Evolutionary conservation across 345 rosid species (phyloP).

Genomic region (Acer yangbiense): DNA sequence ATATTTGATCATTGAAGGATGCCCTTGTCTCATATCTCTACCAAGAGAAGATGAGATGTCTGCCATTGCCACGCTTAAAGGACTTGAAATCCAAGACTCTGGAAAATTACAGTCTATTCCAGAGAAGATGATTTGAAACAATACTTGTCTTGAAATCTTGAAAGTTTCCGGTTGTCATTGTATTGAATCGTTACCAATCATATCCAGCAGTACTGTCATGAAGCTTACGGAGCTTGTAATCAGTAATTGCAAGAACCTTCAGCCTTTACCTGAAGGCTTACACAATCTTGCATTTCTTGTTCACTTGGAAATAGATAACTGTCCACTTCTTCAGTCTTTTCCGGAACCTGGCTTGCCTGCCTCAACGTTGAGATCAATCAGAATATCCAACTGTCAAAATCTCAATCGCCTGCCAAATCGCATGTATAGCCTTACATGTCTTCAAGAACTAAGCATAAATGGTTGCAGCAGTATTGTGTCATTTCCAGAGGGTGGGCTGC

Average conservation of each 20-base stretch:
- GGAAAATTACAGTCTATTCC: slow-evolving; percentile 24
- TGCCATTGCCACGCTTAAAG: slow-evolving; percentile 10
- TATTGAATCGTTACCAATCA: slow-evolving; percentile 7
- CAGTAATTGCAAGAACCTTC: slow-evolving; percentile 15
- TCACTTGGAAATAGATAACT: slow-evolving; percentile 16
- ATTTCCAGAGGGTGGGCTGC: slow-evolving; percentile 35
- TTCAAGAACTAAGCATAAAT: slow-evolving; percentile 24
- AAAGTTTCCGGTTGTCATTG: slow-evolving; percentile 12
- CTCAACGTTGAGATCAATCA: slow-evolving; percentile 3
- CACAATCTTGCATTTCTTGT: slow-evolving; percentile 27
- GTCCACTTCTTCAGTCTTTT: slow-evolving; percentile 26
- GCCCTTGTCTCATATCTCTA: slow-evolving; percentile 28
- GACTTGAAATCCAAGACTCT: slow-evolving; percentile 18
- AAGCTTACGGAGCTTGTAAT: slow-evolving; percentile 13
- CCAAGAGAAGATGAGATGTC: slow-evolving; percentile 11
- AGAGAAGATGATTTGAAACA: slow-evolving; percentile 9
- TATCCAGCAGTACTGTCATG: background rate
- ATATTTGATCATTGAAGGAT: slow-evolving; percentile 19
- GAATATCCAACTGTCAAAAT: slow-evolving; percentile 22
- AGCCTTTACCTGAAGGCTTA: slow-evolving; percentile 19
- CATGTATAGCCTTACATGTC: slow-evolving; percentile 21
- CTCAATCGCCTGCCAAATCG: slow-evolving; percentile 22
- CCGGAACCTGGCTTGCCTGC: slow-evolving; percentile 26
- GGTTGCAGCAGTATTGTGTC: slow-evolving; percentile 23
- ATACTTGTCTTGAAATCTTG: slow-evolving; percentile 13